phyloP scores from a whole-genome alignment of 1,284 basidiomycete species.

The Cutaneotrichosporon sp. region DNA sequence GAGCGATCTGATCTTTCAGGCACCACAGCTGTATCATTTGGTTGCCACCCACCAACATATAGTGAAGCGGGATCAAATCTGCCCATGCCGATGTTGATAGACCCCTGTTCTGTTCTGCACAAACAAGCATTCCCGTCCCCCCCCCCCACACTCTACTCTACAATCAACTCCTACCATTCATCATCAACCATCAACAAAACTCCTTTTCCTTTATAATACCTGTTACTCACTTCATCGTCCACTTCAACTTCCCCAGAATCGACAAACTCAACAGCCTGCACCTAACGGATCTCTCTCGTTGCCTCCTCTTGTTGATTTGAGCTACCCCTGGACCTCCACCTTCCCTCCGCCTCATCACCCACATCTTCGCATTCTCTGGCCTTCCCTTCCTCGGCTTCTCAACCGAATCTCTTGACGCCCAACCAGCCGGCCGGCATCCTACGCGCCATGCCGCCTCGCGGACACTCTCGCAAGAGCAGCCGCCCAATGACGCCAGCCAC shows the following conservation, averaged over 20 bases:
- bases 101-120: not conserved
- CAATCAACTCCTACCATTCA: not conserved
- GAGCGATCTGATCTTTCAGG: not conserved
- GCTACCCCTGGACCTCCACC: not conserved
- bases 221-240: not conserved
- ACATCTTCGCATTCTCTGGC: not conserved
- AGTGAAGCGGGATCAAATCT: not conserved
- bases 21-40: not conserved
- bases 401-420: not conserved
- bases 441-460: conserved; percentile 19
- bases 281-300: not conserved
- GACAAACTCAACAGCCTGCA: too few species aligned
- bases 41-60: not conserved
- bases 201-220: not conserved
- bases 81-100: not conserved
- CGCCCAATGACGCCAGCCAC: conserved; percentile 8
- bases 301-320: not conserved
- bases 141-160: too few species aligned
- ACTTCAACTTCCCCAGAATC: too few species aligned
- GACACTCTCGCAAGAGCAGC: not conserved
- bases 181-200: not conserved
- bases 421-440: not conserved
- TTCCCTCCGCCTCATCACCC: not conserved
- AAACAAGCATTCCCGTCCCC: not conserved
- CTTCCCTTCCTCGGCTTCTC: not conserved